Evolutionary conservation across 306 rosid species (phyloP).

Genomic region (Lathyrus sativus): DNA sequence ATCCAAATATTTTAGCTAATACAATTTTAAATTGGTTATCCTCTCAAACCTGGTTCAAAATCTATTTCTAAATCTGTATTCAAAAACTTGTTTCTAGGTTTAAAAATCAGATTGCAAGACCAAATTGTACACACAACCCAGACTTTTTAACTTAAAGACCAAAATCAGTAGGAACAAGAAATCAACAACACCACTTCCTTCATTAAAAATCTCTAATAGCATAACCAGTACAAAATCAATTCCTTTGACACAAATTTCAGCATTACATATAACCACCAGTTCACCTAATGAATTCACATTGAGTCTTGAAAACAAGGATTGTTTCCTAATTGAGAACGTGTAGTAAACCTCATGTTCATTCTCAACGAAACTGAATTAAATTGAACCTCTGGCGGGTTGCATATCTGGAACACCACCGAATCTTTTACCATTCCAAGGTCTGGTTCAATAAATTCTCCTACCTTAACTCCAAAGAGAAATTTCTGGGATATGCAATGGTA

Average conservation of each 20-base stretch:
- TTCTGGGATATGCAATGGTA: constrained; percentile 64
- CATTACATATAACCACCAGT: constrained; percentile 47
- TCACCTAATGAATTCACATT: constrained; percentile 37
- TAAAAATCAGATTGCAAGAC: too few relatives aligned
- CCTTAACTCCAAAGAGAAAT: constrained; percentile 46
- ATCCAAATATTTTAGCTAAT: too few relatives aligned
- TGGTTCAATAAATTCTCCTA: constrained; percentile 50
- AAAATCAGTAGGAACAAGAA: too few relatives aligned
- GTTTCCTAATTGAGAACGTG: constrained; percentile 39
- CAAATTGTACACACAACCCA: too few relatives aligned
- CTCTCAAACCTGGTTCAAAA: too few relatives aligned
- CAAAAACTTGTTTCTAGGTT: too few relatives aligned
- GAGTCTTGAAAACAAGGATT: constrained; percentile 48
- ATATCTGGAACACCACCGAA: constrained; percentile 83
- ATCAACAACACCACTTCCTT: constrained; percentile 64
- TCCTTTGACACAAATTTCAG: constrained; percentile 42
- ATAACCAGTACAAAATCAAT: constrained; percentile 69
- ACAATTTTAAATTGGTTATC: too few relatives aligned
- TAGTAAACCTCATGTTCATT: constrained; percentile 55
- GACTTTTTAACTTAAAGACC: too few relatives aligned
- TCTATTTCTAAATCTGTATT: too few relatives aligned
- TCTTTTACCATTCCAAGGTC: constrained; percentile 80
- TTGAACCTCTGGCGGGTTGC: constrained; percentile 42
- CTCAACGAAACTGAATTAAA: constrained; percentile 42
- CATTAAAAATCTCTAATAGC: constrained; percentile 46